Evolutionary conservation across 2,329 filamentous ascomycete genomes (phyloP), one percentile per base, ranked within the genome.

Genomic region (Epichloe festucae): DNA sequence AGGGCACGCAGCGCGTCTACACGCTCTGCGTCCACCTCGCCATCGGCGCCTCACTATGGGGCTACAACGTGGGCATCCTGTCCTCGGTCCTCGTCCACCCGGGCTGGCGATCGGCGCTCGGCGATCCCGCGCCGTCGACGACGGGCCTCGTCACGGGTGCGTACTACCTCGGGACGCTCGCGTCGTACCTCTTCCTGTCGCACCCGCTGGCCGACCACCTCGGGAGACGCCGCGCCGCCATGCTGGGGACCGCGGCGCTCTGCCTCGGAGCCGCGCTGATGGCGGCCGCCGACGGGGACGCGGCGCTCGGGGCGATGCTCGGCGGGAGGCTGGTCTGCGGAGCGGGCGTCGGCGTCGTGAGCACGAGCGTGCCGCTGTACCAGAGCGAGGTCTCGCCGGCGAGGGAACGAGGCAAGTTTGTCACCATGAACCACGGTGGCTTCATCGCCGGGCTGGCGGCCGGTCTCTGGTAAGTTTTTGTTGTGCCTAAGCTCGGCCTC

Each of bases 371-470:
- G 50, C 77, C 78, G 1, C 58, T 81, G 4, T 81, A 80, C 58
- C 77, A 80, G 60, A 57, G 76, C 58, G 77, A 81, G 59, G 70
- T 81, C 19, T 68, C 77, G 0, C 77, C 77, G 0, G 74, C 77
- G 0, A 68, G 66, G 12, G 67, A 78, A 52, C 69, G 78, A 7
- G 78, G 78, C 3, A 70, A 70, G 54, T 77, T 76, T 53, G 77
- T 81, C 1, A 76, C 79, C 10, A 69, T 81, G 62, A 81, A 81
- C 57, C 78, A 81, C 49, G 70, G 79, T 44, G 78, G 78, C 3
- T 74, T 81, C 53, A 72, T 81, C 23, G 69, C 70, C 2, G 78
- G 78, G 3, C 62, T 80, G 6, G 75, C 76, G 1, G 58, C 60
- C 5, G 77, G 77, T 0, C 77, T 80, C 52, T 80, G 77, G 77